phyloP scores from a whole-genome alignment of 805 yeast species.

The Saccharomycopsis fermentans region DNA sequence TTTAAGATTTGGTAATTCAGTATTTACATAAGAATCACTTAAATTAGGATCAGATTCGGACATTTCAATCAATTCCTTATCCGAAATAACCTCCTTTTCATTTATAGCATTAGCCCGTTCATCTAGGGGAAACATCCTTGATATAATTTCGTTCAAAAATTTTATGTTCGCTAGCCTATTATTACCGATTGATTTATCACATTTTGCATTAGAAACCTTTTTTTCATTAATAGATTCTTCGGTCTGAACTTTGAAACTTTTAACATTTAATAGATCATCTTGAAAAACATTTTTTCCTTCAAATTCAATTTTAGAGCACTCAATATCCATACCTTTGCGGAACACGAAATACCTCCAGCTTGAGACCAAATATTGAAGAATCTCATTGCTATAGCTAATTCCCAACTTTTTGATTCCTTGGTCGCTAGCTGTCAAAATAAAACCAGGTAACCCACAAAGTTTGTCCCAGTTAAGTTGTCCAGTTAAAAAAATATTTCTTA shows the following conservation, averaged over 20 bases:
- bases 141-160: constrained; percentile 1
- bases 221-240: background rate
- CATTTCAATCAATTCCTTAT: constrained; percentile 13
- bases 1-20: constrained; percentile 24
- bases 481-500: constrained; percentile 61
- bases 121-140: constrained; percentile 45
- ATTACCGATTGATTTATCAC: background rate
- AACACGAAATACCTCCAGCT: constrained; percentile 85
- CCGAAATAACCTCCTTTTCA: constrained; percentile 20
- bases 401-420: constrained; percentile 52
- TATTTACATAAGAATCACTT: constrained; percentile 28
- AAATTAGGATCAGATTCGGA: constrained; percentile 28
- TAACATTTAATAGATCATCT: constrained; percentile 3
- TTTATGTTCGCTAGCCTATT: background rate
- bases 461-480: constrained; percentile 71
- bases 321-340: constrained; percentile 55
- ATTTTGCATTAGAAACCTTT: background rate
- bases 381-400: constrained; percentile 41
- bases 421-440: constrained; percentile 72
- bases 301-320: constrained; percentile 15
- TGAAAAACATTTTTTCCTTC: constrained; percentile 21
- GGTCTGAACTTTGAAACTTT: constrained; percentile 1
- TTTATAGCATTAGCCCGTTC: constrained; percentile 31
- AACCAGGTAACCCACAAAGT: constrained; percentile 90
- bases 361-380: constrained; percentile 49